Base-by-base conservation (phyloP, 2,329 filamentous ascomycete species). In the Claviceps quebecensis region DNA sequence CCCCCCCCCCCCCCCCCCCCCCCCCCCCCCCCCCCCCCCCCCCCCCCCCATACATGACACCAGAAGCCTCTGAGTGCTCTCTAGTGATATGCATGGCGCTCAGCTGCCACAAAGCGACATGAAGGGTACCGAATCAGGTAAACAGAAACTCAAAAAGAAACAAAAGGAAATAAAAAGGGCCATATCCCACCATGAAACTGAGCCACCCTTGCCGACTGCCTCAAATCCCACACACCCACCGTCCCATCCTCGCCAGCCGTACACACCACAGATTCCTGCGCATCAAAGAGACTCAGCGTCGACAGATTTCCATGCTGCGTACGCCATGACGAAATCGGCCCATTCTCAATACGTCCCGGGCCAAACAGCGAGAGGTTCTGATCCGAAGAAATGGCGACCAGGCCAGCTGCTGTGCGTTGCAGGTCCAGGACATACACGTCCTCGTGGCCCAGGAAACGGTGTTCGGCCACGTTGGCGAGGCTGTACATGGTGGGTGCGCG, bases 201-300 rank as follows among this genome's bases (percentile, higher is more conserved):
- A 8, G 71, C 67, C 5, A 72, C 72, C 51, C 67, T 64, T 3
- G 69, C 69, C 34, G 61, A 60, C 8, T 57, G 69, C 54, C 83
- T 73, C 56, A 82, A 61, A 67, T 88, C 84, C 80, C 82, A 84
- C 47, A 85, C 67, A 0, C 71, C 75, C 11, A 88, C 75, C 8
- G 72, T 70, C 7, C 86, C 86, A 61, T 89, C 82, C 63, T 84
- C 78, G 46, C 86, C 86, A 0, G 84, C 78, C 0, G 86, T 89
- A 53, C 78, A 79, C 5, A 88, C 70, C 19, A 82, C 61, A 4
- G 73, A 74, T 29, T 72, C 72, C 19, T 65, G 65, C 5, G 66
- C 67, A 53, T 78, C 77, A 46, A 79, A 75, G 1, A 75, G 70
- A 49, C 75, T 73, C 34, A 87, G 68, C 55, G 78, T 80, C 14